Evolutionary conservation across 345 rosid genomes (phyloP).

Genomic region (Lepidium didymum): DNA sequence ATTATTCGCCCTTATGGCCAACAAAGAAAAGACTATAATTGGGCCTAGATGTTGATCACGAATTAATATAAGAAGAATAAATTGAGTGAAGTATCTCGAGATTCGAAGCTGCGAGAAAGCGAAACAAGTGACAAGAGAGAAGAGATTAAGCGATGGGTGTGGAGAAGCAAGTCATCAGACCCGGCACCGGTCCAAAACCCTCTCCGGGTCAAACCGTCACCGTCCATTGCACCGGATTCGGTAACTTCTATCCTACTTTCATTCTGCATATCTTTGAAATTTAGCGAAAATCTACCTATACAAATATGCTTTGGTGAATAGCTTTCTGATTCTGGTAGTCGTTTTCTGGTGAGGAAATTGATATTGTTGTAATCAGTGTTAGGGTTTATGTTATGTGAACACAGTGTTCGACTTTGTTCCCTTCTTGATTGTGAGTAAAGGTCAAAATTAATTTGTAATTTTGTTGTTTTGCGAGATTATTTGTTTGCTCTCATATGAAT

Average conservation of each 20-base stretch:
- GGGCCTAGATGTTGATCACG: background rate
- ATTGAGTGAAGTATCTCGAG: background rate
- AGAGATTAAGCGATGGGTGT: conserved; percentile 39
- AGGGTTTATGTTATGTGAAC: conserved; percentile 2
- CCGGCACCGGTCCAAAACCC: conserved; percentile 57
- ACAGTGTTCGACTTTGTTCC: background rate
- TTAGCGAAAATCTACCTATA: background rate
- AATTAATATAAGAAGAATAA: background rate
- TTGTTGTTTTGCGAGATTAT: background rate
- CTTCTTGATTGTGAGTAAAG: background rate
- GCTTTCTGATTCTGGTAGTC: background rate
- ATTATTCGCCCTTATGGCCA: too few species aligned
- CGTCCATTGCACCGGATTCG: conserved; percentile 71
- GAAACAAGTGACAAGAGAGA: background rate
- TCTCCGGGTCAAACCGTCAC: conserved; percentile 53
- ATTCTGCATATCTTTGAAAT: background rate
- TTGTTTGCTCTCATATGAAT: background rate
- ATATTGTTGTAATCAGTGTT: background rate
- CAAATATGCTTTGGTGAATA: conserved; percentile 3
- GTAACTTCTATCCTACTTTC: conserved; percentile 13
- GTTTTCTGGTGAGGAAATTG: background rate
- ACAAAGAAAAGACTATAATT: background rate
- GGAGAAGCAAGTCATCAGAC: conserved; percentile 50
- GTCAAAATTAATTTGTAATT: background rate
- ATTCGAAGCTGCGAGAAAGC: background rate